Conservation (phyloP, 768 basidiomycete genomes). For the button mushroom (Agaricus bisporus) region DNA sequence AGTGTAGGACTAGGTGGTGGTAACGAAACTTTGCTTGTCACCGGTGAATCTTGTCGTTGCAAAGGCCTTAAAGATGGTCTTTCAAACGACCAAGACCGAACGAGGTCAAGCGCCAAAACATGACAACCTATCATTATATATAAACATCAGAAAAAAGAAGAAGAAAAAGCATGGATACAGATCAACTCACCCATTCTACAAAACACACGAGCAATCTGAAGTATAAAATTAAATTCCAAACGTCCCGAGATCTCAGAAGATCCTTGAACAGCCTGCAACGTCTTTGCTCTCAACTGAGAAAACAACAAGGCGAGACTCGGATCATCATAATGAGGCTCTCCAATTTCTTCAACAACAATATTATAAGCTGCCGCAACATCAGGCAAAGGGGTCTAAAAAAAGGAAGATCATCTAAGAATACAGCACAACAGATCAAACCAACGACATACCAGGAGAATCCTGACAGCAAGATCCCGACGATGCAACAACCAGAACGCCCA, state of each 20-base stretch:
- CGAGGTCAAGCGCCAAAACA: conserved; percentile 82
- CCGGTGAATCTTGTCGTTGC: conserved; percentile 1
- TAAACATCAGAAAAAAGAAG: neutral
- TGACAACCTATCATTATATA: conserved; percentile 67
- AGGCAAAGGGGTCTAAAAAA: conserved; percentile 61
- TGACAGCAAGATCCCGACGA: conserved; percentile 82
- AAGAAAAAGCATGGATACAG: neutral
- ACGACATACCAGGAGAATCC: conserved; percentile 72
- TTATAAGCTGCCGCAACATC: conserved; percentile 60
- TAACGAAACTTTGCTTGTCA: conserved; percentile 10
- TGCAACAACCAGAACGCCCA: conserved; percentile 98
- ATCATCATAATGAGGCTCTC: conserved; percentile 88
- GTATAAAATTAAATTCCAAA: conserved; percentile 91
- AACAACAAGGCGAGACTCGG: conserved; percentile 89
- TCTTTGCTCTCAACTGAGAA: conserved; percentile 83
- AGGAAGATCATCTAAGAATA: neutral
- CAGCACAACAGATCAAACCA: neutral
- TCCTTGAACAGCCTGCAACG: conserved; percentile 88
- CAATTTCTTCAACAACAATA: conserved; percentile 56
- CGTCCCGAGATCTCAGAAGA: conserved; percentile 85
- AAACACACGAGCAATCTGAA: conserved; percentile 91
- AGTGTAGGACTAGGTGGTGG: conserved; percentile 30
- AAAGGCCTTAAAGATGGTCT: conserved; percentile 48
- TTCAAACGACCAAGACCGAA: conserved; percentile 89
- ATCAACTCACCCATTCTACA: conserved; percentile 82